A percentile compares a stretch with the other conserved stretches of the same genome.
Evolutionary conservation across 2,329 filamentous ascomycete species (phyloP).

Genomic region (Aspergillus pseudonomiae): DNA sequence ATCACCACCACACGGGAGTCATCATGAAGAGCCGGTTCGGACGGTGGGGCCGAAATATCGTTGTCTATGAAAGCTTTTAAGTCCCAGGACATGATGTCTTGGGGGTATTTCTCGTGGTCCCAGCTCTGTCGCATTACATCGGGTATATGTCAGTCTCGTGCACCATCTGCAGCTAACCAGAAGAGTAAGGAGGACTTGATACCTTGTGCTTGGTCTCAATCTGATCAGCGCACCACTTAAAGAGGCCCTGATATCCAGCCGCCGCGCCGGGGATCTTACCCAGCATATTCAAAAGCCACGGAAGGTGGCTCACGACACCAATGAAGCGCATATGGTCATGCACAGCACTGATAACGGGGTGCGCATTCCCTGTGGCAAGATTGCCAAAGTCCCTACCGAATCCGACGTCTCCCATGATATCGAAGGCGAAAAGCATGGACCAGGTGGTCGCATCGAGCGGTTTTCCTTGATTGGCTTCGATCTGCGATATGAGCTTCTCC

Average conservation of each 20-base stretch:
- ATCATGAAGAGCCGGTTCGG: slow-evolving; percentile 15
- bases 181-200: not conserved
- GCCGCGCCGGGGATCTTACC: not conserved
- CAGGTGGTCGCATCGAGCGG: slow-evolving; percentile 30
- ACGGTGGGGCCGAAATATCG: slow-evolving; percentile 17
- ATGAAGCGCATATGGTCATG: slow-evolving; percentile 20
- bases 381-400: slow-evolving; percentile 43
- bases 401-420: slow-evolving; percentile 48
- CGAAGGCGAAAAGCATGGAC: slow-evolving; percentile 43
- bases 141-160: not conserved
- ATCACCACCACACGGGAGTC: slow-evolving; percentile 20
- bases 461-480: not conserved
- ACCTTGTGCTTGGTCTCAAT: not conserved
- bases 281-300: slow-evolving; percentile 12
- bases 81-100: slow-evolving; percentile 23
- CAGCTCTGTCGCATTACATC: not conserved
- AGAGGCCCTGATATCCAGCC: not conserved
- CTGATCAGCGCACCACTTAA: not conserved
- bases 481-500: not conserved
- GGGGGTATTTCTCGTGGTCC: slow-evolving; percentile 13
- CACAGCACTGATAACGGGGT: slow-evolving; percentile 20
- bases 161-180: not conserved
- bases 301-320: slow-evolving; percentile 18
- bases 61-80: slow-evolving; percentile 18
- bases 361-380: slow-evolving; percentile 24